Base-by-base conservation (phyloP, 2,329 filamentous ascomycete species). In the Fusarium fujikuroi region DNA sequence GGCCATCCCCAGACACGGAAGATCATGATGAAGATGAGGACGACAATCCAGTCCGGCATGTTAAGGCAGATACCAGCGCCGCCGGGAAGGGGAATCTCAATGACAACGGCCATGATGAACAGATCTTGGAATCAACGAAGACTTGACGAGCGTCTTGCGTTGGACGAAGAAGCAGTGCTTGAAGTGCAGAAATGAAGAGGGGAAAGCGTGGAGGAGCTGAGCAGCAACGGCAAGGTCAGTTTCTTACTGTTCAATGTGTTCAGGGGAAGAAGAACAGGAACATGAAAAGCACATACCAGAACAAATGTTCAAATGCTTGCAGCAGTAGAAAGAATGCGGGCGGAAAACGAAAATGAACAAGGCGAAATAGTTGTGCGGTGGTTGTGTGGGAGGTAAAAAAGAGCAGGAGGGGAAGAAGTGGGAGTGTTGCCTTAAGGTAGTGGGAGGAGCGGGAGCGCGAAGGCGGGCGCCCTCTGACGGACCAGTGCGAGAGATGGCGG, bases 251-350 rank as follows among this genome's bases (percentile, higher is more conserved):
- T 53, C 49, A 19, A 5, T 54, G 5, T 36, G 49, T 58, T 73
- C 36, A 34, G 58, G 52, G 53, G 60, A 30, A 47, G n/a, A 23
- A 23, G 60, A 42, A 14, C 39, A 49, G 50, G 39, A 46, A 49
- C 32, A 46, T 47, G 15, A 23, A 8, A 11, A 37, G 34, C 10
- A 73, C 70, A 56, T 39, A 67, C 70, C 54, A 39, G 37, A 40
- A 46, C 37, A 53, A 30, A 43, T 60, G 56, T 68, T 68, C 54
- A 54, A 46, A 37, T 5, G 19, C 30, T 50, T 50, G 1, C 47
- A 34, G 21, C n/a, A 6, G 28, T 46, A 19, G 23, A 30, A 23
- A 30, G 6, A 44, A 23, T 23, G 15, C 23, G 1, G 15, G 15
- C 21, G 9, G 37, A 52, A 56, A 28, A 32, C 21, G 5, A 32